Evolutionary conservation across 495 filamentous ascomycete species (phyloP), one percentile per base, ranked within the genome.

Genomic region (Aspergillus wentii): DNA sequence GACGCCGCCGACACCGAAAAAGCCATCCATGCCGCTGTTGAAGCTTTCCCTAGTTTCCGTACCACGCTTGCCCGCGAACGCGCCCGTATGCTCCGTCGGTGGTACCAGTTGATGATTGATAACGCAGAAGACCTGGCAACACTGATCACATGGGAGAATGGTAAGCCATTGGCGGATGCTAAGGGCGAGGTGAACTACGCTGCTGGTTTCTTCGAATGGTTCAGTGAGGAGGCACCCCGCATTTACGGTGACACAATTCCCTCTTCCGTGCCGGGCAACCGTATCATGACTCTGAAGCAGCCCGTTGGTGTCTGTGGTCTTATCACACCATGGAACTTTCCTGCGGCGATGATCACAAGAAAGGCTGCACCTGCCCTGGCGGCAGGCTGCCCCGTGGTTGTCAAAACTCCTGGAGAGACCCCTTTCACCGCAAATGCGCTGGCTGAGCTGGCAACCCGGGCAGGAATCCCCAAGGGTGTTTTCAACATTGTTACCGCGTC

Each of bases 241-340:
- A 55, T 65, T 1, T 81, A 86, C 51, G 84, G 84, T 6, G 80
- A 82, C 40, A 86, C 83, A 15, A 94, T 95, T 43, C 78, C 83
- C 7, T 69, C 83, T 15, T 74, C 78, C 7, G 61, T 82, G 5
- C 61, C 80, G 0, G 80, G 76, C 0, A 90, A 88, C 65, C 73
- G 86, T n/a, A 71, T 90, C 2, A 73, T 85, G 19, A 91, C 86
- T 1, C 56, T 86, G 16, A 87, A 85, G 59, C 80, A 96, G 62
- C 91, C 92, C 5, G 79, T 97, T 30, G 92, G 92, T 45, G 91
- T 98, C 9, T 94, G 87, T 51, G 91, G 88, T 9, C 68, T 98
- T 21, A 95, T 98, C 56, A 96, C 92, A 15, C 92, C 92, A 17
- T 95, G 89, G 89, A 95, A 95, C 65, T 95, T 94, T 62, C 89